Conservation (phyloP, 768 basidiomycete genomes). For the Phylloporus arenicola region DNA sequence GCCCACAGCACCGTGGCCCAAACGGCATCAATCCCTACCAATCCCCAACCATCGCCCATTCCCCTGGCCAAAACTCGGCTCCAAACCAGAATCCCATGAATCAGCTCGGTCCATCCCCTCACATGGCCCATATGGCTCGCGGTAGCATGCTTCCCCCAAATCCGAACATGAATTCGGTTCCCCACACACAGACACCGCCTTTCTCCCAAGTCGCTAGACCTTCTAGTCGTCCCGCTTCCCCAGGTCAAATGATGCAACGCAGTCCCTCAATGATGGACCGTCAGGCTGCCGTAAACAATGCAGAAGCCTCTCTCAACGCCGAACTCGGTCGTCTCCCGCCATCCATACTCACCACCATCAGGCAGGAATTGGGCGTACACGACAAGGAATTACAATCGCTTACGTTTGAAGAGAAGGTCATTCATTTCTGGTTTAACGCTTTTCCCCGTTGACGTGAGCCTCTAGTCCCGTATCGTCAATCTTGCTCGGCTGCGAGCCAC, state of each 20-base stretch:
- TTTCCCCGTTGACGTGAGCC: constrained; percentile 11
- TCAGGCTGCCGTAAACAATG: constrained; percentile 34
- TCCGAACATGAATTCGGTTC: constrained; percentile 34
- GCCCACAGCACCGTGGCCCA: constrained; percentile 38
- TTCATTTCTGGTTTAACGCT: constrained; percentile 1
- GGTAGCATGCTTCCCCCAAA: constrained; percentile 48
- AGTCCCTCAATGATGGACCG: constrained; percentile 56
- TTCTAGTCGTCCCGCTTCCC: constrained; percentile 56
- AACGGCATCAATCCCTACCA: constrained; percentile 50
- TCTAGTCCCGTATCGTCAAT: constrained; percentile 35
- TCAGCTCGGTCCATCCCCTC: constrained; percentile 50
- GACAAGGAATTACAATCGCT: constrained; percentile 45
- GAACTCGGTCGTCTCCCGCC: constrained; percentile 43
- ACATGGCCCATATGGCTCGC: constrained; percentile 40
- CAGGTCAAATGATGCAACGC: constrained; percentile 44
- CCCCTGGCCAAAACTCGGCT: constrained; percentile 37
- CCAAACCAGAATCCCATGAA: constrained; percentile 39
- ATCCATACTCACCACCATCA: constrained; percentile 30
- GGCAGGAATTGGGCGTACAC: constrained; percentile 37
- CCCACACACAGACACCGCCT: constrained; percentile 36
- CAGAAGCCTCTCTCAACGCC: constrained; percentile 28
- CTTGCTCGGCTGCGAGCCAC: constrained; percentile 21
- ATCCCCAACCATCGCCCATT: constrained; percentile 61
- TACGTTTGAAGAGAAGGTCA: constrained; percentile 58
- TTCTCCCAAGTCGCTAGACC: constrained; percentile 48